A percentile compares a stretch with the other conserved stretches of the same genome.
These are phyloP conservation scores for Fusarium phyllophilum DNA, from an alignment of 2,329 filamentous ascomycete species.

Conservation along the genomic window DNA sequence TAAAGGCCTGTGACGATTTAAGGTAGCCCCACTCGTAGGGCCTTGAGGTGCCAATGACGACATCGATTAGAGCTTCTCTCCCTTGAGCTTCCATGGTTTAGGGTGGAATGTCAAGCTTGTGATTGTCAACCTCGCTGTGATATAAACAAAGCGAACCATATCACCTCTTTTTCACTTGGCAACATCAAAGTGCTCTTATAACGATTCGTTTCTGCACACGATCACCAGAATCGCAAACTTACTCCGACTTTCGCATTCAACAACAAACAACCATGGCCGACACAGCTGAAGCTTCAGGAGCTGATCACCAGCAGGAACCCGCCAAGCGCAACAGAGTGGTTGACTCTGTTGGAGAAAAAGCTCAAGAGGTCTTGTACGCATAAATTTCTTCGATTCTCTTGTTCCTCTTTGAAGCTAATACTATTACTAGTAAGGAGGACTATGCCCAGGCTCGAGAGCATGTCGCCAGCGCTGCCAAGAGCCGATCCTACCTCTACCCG, in stretches of 20 bases:
- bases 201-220: not conserved
- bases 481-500: slow-evolving; percentile 86
- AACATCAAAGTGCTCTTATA: not conserved
- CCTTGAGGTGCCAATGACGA: slow-evolving; percentile 32
- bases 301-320: slow-evolving; percentile 33
- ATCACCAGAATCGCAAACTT: not conserved
- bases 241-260: not conserved
- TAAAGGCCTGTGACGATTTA: slow-evolving; percentile 11
- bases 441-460: slow-evolving; percentile 72
- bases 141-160: slow-evolving; percentile 16
- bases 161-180: not conserved
- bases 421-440: slow-evolving; percentile 69
- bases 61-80: slow-evolving; percentile 33
- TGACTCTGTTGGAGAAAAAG: slow-evolving; percentile 56
- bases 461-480: slow-evolving; percentile 75
- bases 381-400: not conserved
- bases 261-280: slow-evolving; percentile 39
- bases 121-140: slow-evolving; percentile 7
- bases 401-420: slow-evolving; percentile 13
- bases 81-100: slow-evolving; percentile 21
- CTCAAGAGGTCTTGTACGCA: slow-evolving; percentile 61
- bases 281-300: slow-evolving; percentile 36
- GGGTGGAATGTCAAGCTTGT: slow-evolving; percentile 35
- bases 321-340: slow-evolving; percentile 48
- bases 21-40: slow-evolving; percentile 22